Evolutionary conservation across 805 yeast species (phyloP), one percentile per base, ranked within the genome.

Genomic region (Yarrowia osloensis): DNA sequence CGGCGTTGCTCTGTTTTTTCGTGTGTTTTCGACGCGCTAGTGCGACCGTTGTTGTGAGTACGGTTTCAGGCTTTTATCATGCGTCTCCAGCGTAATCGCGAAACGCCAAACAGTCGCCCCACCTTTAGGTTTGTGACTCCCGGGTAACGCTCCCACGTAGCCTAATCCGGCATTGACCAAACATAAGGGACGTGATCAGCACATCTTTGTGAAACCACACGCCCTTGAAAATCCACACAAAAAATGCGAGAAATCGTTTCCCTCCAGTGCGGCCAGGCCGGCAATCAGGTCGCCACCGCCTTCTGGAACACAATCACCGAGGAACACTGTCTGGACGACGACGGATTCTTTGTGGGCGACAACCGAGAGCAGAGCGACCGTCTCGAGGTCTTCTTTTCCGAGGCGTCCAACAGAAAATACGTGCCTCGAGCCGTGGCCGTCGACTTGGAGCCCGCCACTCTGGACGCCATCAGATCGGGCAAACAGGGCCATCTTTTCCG

Each of bases 341-440:
- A 75, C 26, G 80, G 80, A 22, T 76, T 72, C 55, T 70, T 77
- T 13, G 63, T 69, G 11, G 54, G 67, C 7, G 67, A 55, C 40
- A 37, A n/a, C 26, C 65, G 67, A 29, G 66, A 62, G 13, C 75
- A 73, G 59, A 73, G 73, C 21, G 81, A 79, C 70, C 87, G 88
- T 69, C 81, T 92, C 72, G 88, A 88, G 74, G 97, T 92, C 68
- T 92, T 91, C 78, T 92, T 90, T 82, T 89, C 88, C 65, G 80
- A 80, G 70, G 97, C 97, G 12, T 83, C 87, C 68, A 85, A 90
- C 50, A 91, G 91, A 31, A 92, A 92, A 78, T 92, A 90, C 79
- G 97, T 92, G 69, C 98, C 98, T 69, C 88, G 98, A 76, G 94
- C 97, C 1, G 96, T 92, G 29, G 87, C 91, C 69, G 96, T 92